phyloP scores from a whole-genome alignment of 805 yeast species.

The Barnettozyma wickerhamii region DNA sequence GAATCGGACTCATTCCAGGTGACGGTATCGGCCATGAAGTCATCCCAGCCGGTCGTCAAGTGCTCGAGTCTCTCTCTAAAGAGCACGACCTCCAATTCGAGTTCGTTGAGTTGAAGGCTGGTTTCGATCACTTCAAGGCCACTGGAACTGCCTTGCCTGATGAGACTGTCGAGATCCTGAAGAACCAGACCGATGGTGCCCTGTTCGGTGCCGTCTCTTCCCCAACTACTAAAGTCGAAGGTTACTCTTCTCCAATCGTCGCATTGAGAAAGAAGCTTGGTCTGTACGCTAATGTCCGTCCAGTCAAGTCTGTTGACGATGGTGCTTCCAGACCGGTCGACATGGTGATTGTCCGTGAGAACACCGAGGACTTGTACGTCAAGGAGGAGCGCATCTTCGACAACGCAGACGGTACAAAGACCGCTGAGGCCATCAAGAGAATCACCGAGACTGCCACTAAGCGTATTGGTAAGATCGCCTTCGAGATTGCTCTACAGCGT shows the following conservation, averaged over 20 bases:
- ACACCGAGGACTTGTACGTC: conserved; percentile 95
- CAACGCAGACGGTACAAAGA: conserved; percentile 76
- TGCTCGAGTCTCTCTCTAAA: conserved; percentile 79
- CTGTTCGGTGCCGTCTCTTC: conserved; percentile 96
- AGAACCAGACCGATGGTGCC: conserved; percentile 91
- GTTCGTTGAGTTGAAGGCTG: conserved; percentile 87
- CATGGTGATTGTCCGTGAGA: conserved; percentile 97
- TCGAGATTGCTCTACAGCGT: conserved; percentile 90
- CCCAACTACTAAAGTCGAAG: conserved; percentile 89
- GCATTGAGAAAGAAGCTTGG: conserved; percentile 97
- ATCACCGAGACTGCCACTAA: conserved; percentile 84
- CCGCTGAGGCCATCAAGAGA: conserved; percentile 97
- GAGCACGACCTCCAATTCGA: conserved; percentile 74
- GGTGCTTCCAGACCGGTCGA: conserved; percentile 80
- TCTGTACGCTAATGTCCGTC: conserved; percentile 94
- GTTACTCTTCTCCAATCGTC: conserved; percentile 97
- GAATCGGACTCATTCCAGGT: conserved; percentile 85
- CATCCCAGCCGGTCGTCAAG: conserved; percentile 91
- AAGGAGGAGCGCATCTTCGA: conserved; percentile 82
- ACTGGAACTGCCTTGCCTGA: conserved; percentile 98
- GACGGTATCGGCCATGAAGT: conserved; percentile 99
- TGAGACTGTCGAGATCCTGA: conserved; percentile 74
- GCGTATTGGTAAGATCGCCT: conserved; percentile 85
- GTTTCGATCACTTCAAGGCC: conserved; percentile 87
- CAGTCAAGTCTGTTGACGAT: conserved; percentile 89